These are phyloP conservation scores for Nematodospora valgi DNA, from an alignment of 805 yeast genomes.

Conservation along the genomic window DNA sequence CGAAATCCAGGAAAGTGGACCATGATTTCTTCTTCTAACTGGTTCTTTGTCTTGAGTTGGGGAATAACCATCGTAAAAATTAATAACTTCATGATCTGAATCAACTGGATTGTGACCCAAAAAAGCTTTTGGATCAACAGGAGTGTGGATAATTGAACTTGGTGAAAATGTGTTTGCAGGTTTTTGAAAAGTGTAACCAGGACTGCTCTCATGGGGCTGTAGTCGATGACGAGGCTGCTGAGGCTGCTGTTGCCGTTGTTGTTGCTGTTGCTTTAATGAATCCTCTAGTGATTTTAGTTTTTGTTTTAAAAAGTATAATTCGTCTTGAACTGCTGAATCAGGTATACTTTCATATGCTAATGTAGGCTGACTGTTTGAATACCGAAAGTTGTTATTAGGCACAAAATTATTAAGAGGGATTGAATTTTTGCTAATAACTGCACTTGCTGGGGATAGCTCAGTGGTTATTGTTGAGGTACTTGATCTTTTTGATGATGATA, in stretches of 20 bases:
- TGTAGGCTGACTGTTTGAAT: no score
- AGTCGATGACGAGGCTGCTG: no score
- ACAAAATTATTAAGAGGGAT: no score
- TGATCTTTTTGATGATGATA: no score
- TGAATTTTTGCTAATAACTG: no score
- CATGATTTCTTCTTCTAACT: slow-evolving; percentile 22
- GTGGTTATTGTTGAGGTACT: no score
- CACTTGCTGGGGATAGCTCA: no score
- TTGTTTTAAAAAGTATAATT: slow-evolving; percentile 12
- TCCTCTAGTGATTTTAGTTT: slow-evolving; percentile 14
- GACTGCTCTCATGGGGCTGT: neutral
- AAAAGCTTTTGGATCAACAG: neutral
- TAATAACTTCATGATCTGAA: slow-evolving; percentile 13
- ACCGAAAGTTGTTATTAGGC: no score
- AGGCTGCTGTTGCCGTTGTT: no score
- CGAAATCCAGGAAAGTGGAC: slow-evolving; percentile 31
- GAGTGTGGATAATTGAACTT: neutral
- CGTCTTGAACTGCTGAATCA: slow-evolving; percentile 13
- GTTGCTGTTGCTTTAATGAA: slow-evolving; percentile 3
- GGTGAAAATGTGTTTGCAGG: neutral
- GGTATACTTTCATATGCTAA: no score
- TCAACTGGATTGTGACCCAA: slow-evolving; percentile 14
- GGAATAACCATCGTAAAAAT: slow-evolving; percentile 20
- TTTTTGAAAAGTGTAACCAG: slow-evolving; percentile 1
- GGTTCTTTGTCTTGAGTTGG: slow-evolving; percentile 22